These are phyloP conservation scores for Coemansia sp. DNA, from an alignment of 192 early-diverging fungal genomes.

Conservation along the genomic window DNA sequence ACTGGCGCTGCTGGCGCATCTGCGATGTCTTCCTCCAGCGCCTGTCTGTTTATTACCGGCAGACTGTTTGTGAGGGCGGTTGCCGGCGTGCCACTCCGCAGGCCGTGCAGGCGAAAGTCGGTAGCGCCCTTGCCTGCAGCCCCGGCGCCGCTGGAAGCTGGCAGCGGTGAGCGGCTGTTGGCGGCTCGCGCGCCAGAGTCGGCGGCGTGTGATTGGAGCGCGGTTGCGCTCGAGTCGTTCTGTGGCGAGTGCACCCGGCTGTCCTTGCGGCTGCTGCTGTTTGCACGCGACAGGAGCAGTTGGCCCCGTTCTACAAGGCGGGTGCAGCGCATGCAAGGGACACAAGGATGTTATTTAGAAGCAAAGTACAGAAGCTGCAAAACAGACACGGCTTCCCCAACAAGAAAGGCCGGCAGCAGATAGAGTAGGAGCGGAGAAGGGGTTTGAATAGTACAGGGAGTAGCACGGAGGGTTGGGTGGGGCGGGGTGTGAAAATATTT, in stretches of 20 bases:
- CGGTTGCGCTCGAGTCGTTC: constrained; percentile 46
- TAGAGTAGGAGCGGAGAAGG: constrained; percentile 11
- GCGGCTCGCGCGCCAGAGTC: constrained; percentile 10
- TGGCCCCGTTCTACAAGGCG: constrained; percentile 56
- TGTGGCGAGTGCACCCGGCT: constrained; percentile 39
- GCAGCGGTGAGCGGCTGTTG: constrained; percentile 11
- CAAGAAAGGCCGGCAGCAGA: constrained; percentile 2
- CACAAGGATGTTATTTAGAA: constrained; percentile 1
- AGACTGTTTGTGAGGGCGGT: constrained; percentile 22
- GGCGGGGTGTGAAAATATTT: constrained; percentile 14
- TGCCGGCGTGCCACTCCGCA: constrained; percentile 20
- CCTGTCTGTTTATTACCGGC: constrained; percentile 30
- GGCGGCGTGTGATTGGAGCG: constrained; percentile 32
- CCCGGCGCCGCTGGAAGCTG: constrained; percentile 1
- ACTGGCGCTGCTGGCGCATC: constrained; percentile 10
- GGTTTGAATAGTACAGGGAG: not conserved
- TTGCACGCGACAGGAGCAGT: constrained; percentile 49
- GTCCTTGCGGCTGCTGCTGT: constrained; percentile 50
- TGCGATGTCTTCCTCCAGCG: constrained; percentile 33
- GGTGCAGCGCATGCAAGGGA: constrained; percentile 45
- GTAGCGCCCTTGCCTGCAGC: constrained; percentile 31
- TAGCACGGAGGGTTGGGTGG: constrained; percentile 1
- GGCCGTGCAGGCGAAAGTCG: constrained; percentile 39
- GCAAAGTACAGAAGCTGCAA: constrained; percentile 1
- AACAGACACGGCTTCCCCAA: not conserved